Conservation (phyloP, 2,329 filamentous ascomycete species). For the Karstenula rhodostoma region DNA sequence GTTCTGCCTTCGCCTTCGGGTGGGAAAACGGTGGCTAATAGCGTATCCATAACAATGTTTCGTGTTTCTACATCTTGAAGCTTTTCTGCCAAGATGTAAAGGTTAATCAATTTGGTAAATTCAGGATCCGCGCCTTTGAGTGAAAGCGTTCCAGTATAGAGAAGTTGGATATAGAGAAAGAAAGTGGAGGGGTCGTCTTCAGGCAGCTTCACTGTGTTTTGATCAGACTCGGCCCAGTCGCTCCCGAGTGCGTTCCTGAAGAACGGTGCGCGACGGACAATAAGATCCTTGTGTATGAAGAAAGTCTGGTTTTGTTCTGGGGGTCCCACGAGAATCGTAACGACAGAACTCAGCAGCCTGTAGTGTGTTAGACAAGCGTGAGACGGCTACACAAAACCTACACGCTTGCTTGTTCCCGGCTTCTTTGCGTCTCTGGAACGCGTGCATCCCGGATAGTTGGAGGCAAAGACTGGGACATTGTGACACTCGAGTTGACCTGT, state of each 20-base stretch:
- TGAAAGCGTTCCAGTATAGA: too few relatives aligned
- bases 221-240: neutral
- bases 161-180: constrained; percentile 2
- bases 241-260: neutral
- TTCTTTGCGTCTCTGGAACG: too few relatives aligned
- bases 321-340: neutral
- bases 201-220: neutral
- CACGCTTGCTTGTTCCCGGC: too few relatives aligned
- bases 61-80: too few relatives aligned
- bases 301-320: neutral
- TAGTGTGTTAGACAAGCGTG: neutral
- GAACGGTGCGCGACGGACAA: constrained; percentile 1
- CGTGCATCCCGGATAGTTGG: too few relatives aligned
- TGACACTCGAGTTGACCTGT: too few relatives aligned
- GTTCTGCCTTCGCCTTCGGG: neutral
- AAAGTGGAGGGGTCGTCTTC: constrained; percentile 11
- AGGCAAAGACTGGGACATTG: too few relatives aligned
- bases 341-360: neutral
- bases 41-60: too few relatives aligned
- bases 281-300: neutral
- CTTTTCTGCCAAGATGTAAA: constrained; percentile 1
- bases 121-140: too few relatives aligned
- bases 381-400: neutral
- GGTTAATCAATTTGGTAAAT: neutral
- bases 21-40: too few relatives aligned